These are phyloP conservation scores for Penicillium daleae DNA, from an alignment of 495 filamentous ascomycete genomes.

Conservation along the genomic window DNA sequence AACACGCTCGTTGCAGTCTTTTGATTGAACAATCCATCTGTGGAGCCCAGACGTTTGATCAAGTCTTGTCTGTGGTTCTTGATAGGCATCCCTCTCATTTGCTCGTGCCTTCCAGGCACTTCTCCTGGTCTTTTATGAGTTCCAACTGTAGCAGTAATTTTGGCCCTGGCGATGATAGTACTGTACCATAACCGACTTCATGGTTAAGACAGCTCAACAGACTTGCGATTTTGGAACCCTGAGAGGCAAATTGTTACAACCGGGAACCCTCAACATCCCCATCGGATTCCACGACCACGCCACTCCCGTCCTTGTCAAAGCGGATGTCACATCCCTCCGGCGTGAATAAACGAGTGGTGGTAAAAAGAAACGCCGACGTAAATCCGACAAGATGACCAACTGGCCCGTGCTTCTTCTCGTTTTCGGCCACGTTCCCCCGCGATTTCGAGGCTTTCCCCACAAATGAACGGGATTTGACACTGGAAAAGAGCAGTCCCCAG, in stretches of 20 bases:
- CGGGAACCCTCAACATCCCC: not conserved
- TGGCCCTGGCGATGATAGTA: too few relatives aligned
- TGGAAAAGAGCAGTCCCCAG: not conserved
- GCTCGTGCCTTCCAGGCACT: too few relatives aligned
- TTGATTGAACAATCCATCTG: too few relatives aligned
- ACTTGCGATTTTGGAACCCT: too few relatives aligned
- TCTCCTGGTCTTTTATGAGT: too few relatives aligned
- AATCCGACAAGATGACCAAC: not conserved
- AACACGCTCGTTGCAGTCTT: too few relatives aligned
- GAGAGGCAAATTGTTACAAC: not conserved
- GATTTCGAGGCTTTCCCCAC: not conserved
- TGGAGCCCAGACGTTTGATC: too few relatives aligned
- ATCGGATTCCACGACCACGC: not conserved
- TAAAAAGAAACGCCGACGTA: slow-evolving; percentile 4
- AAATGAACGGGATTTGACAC: not conserved
- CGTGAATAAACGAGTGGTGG: slow-evolving; percentile 9
- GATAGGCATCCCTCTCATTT: too few relatives aligned
- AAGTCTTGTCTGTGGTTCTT: not conserved
- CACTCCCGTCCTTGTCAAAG: not conserved
- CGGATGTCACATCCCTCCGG: not conserved
- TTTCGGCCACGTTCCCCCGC: not conserved
- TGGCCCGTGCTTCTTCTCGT: not conserved
- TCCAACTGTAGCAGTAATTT: too few relatives aligned
- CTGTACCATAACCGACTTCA: too few relatives aligned
- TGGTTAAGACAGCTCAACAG: too few relatives aligned